phyloP scores from a whole-genome alignment of 2,329 filamentous ascomycete species.

The Pseudogymnoascus sp. region DNA sequence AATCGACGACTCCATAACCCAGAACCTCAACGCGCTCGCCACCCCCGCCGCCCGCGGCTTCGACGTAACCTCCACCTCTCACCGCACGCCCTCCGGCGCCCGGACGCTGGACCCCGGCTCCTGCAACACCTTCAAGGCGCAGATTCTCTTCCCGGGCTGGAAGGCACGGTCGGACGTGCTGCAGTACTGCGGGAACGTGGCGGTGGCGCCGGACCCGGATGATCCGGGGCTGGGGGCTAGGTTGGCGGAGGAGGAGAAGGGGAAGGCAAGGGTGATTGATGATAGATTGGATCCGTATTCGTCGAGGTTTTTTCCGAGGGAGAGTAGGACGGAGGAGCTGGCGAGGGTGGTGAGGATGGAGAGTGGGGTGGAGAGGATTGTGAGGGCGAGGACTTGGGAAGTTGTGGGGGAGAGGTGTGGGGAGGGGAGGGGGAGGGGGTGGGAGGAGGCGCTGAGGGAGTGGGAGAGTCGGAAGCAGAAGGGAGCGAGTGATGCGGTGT shows the following conservation, averaged over 20 bases:
- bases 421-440: no score
- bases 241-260: slow-evolving; percentile 60
- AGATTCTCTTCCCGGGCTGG: slow-evolving; percentile 83
- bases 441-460: slow-evolving; percentile 55
- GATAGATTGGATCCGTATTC: slow-evolving; percentile 91
- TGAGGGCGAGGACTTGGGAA: no score
- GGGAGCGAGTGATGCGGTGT: background rate
- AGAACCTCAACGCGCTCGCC: slow-evolving; percentile 83
- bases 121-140: slow-evolving; percentile 65
- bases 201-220: slow-evolving; percentile 76
- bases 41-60: slow-evolving; percentile 67
- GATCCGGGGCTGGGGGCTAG: slow-evolving; percentile 69
- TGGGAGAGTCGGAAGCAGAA: slow-evolving; percentile 41
- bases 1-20: slow-evolving; percentile 87
- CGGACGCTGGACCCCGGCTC: slow-evolving; percentile 50
- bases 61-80: slow-evolving; percentile 68
- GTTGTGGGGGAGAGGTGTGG: no score
- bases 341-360: slow-evolving; percentile 68
- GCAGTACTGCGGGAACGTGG: slow-evolving; percentile 82
- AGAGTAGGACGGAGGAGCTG: slow-evolving; percentile 72
- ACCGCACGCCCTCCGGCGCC: slow-evolving; percentile 45
- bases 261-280: slow-evolving; percentile 67
- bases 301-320: slow-evolving; percentile 67
- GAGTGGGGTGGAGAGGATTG: slow-evolving; percentile 68
- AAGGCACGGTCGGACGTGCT: slow-evolving; percentile 72